Evolutionary conservation across 2,329 filamentous ascomycete species (phyloP).

Genomic region (Colletotrichum sp.): DNA sequence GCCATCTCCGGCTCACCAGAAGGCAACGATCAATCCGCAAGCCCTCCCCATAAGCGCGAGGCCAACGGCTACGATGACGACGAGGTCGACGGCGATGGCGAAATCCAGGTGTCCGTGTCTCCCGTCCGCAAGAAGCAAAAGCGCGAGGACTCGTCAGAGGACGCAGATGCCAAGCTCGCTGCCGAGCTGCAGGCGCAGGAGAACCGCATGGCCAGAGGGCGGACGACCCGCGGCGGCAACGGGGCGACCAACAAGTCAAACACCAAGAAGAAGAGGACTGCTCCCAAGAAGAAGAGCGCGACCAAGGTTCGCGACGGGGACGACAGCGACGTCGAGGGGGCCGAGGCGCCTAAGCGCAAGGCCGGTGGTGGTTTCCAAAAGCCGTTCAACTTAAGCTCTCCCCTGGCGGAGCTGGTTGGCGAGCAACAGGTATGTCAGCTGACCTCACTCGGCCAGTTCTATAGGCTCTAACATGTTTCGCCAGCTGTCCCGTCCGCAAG

Average conservation of each 20-base stretch:
- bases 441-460: neutral
- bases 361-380: constrained; percentile 94
- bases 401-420: constrained; percentile 72
- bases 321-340: constrained; percentile 76
- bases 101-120: constrained; percentile 52
- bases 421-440: constrained; percentile 60
- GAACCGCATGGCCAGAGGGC: constrained; percentile 69
- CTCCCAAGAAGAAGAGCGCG: constrained; percentile 72
- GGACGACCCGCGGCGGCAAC: constrained; percentile 75
- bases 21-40: constrained; percentile 26
- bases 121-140: constrained; percentile 71
- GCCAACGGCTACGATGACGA: constrained; percentile 37
- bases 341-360: constrained; percentile 71
- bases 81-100: constrained; percentile 37
- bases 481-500: constrained; percentile 89
- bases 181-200: constrained; percentile 92
- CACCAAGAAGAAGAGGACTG: constrained; percentile 66
- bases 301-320: constrained; percentile 80
- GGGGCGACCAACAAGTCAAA: constrained; percentile 58
- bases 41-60: constrained; percentile 38
- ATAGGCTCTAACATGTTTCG: constrained; percentile 23
- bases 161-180: constrained; percentile 86
- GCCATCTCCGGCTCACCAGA: constrained; percentile 52
- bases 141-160: constrained; percentile 61
- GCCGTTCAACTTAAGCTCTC: constrained; percentile 74